Evolutionary conservation across 2,329 filamentous ascomycete genomes (phyloP), one percentile per base, ranked within the genome.

Genomic region (Salinomyces thailandicus): DNA sequence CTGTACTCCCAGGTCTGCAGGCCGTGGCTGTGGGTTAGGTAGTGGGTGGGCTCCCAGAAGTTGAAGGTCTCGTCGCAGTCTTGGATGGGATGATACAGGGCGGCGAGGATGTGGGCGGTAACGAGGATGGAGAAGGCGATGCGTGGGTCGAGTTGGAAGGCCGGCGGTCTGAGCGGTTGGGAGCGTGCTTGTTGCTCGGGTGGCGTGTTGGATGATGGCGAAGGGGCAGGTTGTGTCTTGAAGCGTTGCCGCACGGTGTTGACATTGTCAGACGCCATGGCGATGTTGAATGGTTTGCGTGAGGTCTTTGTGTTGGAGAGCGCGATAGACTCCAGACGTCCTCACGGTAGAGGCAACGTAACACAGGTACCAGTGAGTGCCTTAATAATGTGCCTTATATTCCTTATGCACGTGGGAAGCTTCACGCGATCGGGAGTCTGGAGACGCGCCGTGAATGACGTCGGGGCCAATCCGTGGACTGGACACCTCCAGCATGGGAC

Each of bases 41-140:
- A 98, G 62, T 98, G 91, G 0, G 87, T 78, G 0, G 91, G 89
- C 54, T 98, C 91, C 86, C 89, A 98, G 68, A 94, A 98, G 60
- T 98, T 98, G 72, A 93, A 98, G 8, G 89, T 89, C 66, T 98
- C 91, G 53, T 98, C 91, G 58, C 91, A 98, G 62, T 98, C 91
- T 59, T 95, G 87, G 47, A 98, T 94, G 0, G 91, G 91, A 2
- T 86, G 79, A 58, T 80, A 89, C 19, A 81, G 54, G 8, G 89
- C 91, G 5, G 89, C 83, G 15, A 89, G 52, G 13, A 81, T 47
- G 55, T 85, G 85, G 46, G 81, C 79, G 18, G 68, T 66, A 31
- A 93, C 66, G 58, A 93, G 91, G 45, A 85, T 62, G 55, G 82
- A 91, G 58, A 95, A 93, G 9, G 81, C 81, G 31, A 75, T 71